Conservation (phyloP, 2,329 filamentous ascomycete genomes). For the Phaeoacremonium minimum region DNA sequence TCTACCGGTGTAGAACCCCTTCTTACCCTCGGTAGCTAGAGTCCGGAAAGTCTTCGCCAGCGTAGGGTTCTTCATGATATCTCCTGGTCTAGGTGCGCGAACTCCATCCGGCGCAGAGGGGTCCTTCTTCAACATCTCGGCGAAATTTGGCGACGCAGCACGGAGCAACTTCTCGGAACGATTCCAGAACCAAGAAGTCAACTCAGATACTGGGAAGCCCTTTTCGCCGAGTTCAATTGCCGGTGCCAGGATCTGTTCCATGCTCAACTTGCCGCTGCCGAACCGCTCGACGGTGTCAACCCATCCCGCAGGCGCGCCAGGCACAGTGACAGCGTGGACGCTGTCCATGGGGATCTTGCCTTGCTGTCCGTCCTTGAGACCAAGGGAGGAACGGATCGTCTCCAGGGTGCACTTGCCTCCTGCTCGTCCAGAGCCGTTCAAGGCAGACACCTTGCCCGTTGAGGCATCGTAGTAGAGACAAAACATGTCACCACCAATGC, state of each 20-base stretch:
- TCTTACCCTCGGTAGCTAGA: conserved; percentile 76
- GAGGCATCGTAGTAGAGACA: conserved; percentile 86
- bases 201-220: conserved; percentile 84
- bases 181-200: conserved; percentile 72
- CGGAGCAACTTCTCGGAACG: conserved; percentile 59
- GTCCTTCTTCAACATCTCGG: conserved; percentile 83
- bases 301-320: conserved; percentile 91
- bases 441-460: conserved; percentile 73
- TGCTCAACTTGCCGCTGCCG: conserved; percentile 75
- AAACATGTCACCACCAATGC: conserved; percentile 97
- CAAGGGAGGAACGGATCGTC: conserved; percentile 64
- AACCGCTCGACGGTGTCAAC: conserved; percentile 83
- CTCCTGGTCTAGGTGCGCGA: conserved; percentile 72
- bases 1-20: conserved; percentile 83
- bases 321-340: conserved; percentile 79
- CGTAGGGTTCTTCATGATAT: conserved; percentile 82
- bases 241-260: conserved; percentile 75
- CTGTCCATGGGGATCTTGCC: conserved; percentile 68
- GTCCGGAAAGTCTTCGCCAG: conserved; percentile 78
- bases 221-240: conserved; percentile 83
- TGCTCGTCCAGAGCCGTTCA: conserved; percentile 92
- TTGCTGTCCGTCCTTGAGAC: conserved; percentile 50
- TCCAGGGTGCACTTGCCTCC: conserved; percentile 66
- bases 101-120: conserved; percentile 62
- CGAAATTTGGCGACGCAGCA: conserved; percentile 75